These are phyloP conservation scores for Penicillium capsulatum DNA, from an alignment of 2,329 filamentous ascomycete species.

Conservation along the genomic window DNA sequence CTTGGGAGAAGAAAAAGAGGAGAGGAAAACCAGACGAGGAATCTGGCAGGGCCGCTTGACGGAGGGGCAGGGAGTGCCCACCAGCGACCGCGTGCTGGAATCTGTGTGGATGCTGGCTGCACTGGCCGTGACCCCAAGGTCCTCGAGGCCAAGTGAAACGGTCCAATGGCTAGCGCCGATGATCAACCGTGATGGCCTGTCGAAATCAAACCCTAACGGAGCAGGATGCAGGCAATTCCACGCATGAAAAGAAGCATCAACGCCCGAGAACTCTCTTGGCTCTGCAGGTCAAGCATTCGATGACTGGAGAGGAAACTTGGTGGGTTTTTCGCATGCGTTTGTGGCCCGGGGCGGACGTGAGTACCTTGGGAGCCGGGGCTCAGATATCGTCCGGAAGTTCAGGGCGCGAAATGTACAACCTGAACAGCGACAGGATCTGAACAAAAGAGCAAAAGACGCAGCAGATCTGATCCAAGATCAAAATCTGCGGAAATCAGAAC, in stretches of 20 bases:
- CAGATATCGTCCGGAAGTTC: conserved; percentile 1
- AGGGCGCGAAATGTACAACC: not conserved
- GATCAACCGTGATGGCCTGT: conserved; percentile 15
- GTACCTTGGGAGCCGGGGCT: conserved; percentile 9
- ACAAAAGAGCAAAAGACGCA: conserved; percentile 1
- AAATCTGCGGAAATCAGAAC: conserved; percentile 15
- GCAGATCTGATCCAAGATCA: conserved; percentile 7
- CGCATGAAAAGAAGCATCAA: conserved; percentile 3
- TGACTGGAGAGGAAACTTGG: not conserved
- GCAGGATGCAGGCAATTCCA: conserved; percentile 6
- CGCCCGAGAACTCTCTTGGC: conserved; percentile 1
- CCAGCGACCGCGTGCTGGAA: not conserved
- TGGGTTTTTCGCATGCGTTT: conserved; percentile 2
- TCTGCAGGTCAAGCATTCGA: conserved; percentile 4
- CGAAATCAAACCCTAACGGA: conserved; percentile 9
- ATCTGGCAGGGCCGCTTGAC: conserved; percentile 2
- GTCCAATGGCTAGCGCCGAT: conserved; percentile 11
- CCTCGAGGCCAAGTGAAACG: conserved; percentile 16
- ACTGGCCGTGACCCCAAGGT: conserved; percentile 20
- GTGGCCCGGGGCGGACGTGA: conserved; percentile 1
- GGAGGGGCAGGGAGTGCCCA: conserved; percentile 7
- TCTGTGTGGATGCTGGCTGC: conserved; percentile 13
- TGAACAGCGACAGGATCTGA: not conserved
- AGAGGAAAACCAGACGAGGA: conserved; percentile 4
- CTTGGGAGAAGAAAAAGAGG: conserved; percentile 11